A percentile compares a stretch with the other conserved stretches of the same genome.
Evolutionary conservation across 2,329 filamentous ascomycete species (phyloP).

Genomic region (Trichoderma gracile): DNA sequence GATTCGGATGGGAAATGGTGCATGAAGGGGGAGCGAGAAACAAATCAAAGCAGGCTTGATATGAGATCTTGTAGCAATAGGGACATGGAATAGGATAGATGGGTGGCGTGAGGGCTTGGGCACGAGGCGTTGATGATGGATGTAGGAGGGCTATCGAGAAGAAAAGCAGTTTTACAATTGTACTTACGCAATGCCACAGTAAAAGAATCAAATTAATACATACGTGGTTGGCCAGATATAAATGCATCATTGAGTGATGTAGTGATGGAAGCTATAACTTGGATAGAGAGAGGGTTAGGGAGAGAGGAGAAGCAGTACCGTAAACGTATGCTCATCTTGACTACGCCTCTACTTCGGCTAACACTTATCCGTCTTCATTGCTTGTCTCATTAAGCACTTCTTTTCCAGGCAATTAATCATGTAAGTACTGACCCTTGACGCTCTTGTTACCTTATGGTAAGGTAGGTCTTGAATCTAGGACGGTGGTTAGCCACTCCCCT

Average conservation of each 20-base stretch:
- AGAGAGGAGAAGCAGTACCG: not conserved
- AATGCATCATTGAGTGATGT: no score
- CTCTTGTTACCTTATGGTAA: no score
- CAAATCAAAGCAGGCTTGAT: not conserved
- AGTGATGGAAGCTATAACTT: not conserved
- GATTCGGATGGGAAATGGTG: not conserved
- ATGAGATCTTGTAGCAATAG: not conserved
- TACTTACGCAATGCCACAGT: not conserved
- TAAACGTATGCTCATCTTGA: no score
- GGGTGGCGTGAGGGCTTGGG: not conserved
- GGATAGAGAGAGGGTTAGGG: no score
- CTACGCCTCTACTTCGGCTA: no score
- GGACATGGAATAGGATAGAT: slow-evolving; percentile 16
- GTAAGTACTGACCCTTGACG: no score
- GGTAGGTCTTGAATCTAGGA: no score
- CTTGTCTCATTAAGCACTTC: no score
- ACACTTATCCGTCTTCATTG: no score
- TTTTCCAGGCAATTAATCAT: no score
- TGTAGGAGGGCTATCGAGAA: slow-evolving; percentile 2
- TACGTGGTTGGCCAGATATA: no score
- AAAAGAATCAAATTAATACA: not conserved
- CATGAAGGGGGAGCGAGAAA: not conserved
- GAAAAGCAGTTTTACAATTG: not conserved
- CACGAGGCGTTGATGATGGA: slow-evolving; percentile 1
- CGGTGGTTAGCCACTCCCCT: not conserved